phyloP scores from a whole-genome alignment of 768 basidiomycete genomes.

The Trametes cinnabarina region DNA sequence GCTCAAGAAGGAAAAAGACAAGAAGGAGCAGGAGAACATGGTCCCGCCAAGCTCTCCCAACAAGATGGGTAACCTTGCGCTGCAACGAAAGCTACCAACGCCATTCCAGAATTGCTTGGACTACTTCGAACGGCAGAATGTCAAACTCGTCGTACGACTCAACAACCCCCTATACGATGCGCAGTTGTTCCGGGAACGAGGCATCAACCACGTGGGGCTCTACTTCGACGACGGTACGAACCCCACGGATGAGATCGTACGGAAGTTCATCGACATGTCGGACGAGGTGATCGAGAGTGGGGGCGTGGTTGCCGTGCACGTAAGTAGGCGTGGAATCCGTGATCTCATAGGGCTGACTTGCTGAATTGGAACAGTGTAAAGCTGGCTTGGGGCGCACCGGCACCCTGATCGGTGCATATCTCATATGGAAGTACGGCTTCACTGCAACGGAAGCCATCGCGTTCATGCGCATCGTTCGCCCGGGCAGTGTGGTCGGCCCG shows the following conservation, averaged over 20 bases:
- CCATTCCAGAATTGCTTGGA: conserved; percentile 90
- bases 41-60: conserved; percentile 21
- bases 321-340: conserved; percentile 39
- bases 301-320: conserved; percentile 86
- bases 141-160: conserved; percentile 89
- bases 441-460: conserved; percentile 94
- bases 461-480: conserved; percentile 97
- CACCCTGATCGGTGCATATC: conserved; percentile 94
- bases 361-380: conserved; percentile 64
- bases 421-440: conserved; percentile 98
- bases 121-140: conserved; percentile 82
- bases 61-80: conserved; percentile 43
- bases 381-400: conserved; percentile 96
- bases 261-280: conserved; percentile 84
- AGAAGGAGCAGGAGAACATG: conserved; percentile 39
- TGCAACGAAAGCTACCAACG: conserved; percentile 73
- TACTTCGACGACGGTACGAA: conserved; percentile 99
- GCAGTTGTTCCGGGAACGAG: conserved; percentile 74
- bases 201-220: conserved; percentile 86
- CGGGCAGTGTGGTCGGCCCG: conserved; percentile 89
- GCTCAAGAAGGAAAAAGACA: conserved; percentile 74
- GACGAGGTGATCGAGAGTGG: conserved; percentile 75
- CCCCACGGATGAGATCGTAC: conserved; percentile 92
- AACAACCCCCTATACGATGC: conserved; percentile 93
- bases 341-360: conserved; percentile 10